Conservation (phyloP, 2,329 filamentous ascomycete species). For the Tetracladium maxilliforme region DNA sequence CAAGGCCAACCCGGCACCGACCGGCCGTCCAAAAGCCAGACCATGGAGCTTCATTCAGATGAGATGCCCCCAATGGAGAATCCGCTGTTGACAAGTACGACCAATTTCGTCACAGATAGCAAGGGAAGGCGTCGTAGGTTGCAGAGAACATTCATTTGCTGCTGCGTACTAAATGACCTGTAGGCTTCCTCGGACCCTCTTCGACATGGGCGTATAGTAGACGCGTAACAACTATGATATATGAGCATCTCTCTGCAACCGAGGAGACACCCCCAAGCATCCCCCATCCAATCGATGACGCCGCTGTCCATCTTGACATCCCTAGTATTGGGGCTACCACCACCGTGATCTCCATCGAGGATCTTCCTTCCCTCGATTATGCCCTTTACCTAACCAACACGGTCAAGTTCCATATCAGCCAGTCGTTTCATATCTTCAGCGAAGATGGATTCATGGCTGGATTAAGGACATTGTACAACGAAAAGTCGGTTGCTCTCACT, state of each 20-base stretch:
- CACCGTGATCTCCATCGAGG: slow-evolving; percentile 11
- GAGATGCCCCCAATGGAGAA: slow-evolving; percentile 14
- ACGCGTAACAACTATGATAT: slow-evolving; percentile 15
- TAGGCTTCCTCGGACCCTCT: slow-evolving; percentile 16
- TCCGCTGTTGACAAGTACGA: slow-evolving; percentile 18
- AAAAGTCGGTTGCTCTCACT: slow-evolving; percentile 6
- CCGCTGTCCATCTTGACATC: slow-evolving; percentile 17
- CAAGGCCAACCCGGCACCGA: slow-evolving; percentile 13
- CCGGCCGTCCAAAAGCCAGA: slow-evolving; percentile 13
- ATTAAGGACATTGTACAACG: slow-evolving; percentile 12
- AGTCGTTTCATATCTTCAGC: slow-evolving; percentile 19
- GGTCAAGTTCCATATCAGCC: slow-evolving; percentile 22
- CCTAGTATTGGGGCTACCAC: slow-evolving; percentile 6
- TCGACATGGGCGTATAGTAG: slow-evolving; percentile 19
- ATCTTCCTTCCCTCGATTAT: slow-evolving; percentile 15
- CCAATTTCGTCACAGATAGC: too few relatives aligned
- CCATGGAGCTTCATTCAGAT: too few relatives aligned
- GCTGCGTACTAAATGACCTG: neutral
- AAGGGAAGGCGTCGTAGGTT: too few relatives aligned
- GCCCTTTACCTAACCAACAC: slow-evolving; percentile 11
- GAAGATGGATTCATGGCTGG: slow-evolving; percentile 14
- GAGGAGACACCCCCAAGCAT: slow-evolving; percentile 8
- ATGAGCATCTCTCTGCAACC: slow-evolving; percentile 14
- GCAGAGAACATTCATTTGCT: slow-evolving; percentile 15
- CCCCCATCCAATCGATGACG: slow-evolving; percentile 10